A percentile compares a stretch with the other conserved stretches of the same genome.
Evolutionary conservation across 139 green algal genomes (phyloP).

Genomic region (Picochlorum sp.): DNA sequence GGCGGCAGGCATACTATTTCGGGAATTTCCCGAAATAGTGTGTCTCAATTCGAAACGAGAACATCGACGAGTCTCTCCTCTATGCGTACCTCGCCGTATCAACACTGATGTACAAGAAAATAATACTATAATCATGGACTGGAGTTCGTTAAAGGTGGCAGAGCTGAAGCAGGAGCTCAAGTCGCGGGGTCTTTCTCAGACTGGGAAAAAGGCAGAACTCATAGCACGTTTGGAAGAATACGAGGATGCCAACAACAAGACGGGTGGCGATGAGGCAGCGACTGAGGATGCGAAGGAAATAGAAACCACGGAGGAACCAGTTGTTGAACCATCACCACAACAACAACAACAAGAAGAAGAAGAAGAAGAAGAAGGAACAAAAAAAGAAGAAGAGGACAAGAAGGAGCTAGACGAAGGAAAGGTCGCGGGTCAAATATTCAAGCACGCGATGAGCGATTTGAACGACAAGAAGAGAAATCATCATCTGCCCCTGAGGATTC

Average conservation of each 20-base stretch:
- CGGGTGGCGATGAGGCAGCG: slow-evolving; percentile 23
- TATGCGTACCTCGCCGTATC: too few species aligned
- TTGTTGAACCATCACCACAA: neutral
- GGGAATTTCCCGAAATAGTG: too few species aligned
- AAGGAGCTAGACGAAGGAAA: neutral
- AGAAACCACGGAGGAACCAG: neutral
- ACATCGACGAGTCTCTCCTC: too few species aligned
- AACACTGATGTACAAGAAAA: too few species aligned
- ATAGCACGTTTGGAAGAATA: slow-evolving; percentile 24
- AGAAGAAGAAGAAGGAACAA: too few species aligned
- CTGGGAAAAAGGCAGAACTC: slow-evolving; percentile 42
- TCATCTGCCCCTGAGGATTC: too few species aligned
- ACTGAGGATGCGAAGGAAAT: neutral
- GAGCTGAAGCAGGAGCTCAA: slow-evolving; percentile 50
- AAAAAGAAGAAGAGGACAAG: neutral
- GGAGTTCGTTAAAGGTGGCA: slow-evolving; percentile 16
- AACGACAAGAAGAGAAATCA: neutral
- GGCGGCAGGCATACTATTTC: too few species aligned
- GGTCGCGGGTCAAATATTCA: neutral
- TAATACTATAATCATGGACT: neutral
- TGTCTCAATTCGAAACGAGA: too few species aligned
- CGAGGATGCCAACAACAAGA: slow-evolving; percentile 22
- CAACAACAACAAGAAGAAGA: neutral
- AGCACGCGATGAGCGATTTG: neutral
- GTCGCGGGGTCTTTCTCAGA: slow-evolving; percentile 23